phyloP scores from a whole-genome alignment of 441 rosid genomes.

The Manihot esculenta region DNA sequence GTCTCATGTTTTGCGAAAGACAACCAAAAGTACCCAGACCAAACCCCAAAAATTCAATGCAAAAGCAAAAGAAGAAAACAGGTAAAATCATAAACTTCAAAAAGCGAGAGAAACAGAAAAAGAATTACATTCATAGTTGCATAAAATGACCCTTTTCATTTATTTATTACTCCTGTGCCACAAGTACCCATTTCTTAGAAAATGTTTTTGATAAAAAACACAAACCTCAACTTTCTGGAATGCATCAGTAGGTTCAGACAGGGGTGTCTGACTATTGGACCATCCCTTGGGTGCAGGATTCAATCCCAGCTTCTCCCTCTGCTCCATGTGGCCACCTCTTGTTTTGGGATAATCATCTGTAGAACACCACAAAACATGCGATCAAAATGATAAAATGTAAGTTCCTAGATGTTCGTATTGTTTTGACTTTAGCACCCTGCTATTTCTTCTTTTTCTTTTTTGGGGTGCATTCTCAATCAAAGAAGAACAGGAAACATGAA shows the following conservation, averaged over 20 bases:
- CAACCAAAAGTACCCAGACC: too few relatives aligned
- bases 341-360: slow-evolving; percentile 48
- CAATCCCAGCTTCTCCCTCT: slow-evolving; percentile 65
- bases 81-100: too few relatives aligned
- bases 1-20: too few relatives aligned
- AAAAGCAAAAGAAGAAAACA: neutral
- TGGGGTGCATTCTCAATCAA: neutral
- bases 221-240: slow-evolving; percentile 70
- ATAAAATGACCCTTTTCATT: neutral
- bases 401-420: neutral
- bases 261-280: slow-evolving; percentile 30
- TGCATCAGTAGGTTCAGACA: slow-evolving; percentile 46
- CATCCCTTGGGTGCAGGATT: slow-evolving; percentile 39
- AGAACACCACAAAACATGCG: slow-evolving; percentile 1
- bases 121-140: too few relatives aligned
- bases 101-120: too few relatives aligned
- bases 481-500: neutral
- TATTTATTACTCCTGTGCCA: neutral
- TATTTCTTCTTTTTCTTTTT: neutral
- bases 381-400: neutral
- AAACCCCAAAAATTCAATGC: too few relatives aligned
- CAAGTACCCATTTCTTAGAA: neutral
- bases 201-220: neutral
- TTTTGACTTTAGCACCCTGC: neutral
- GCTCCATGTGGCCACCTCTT: slow-evolving; percentile 47